Evolutionary conservation across 495 filamentous ascomycete genomes (phyloP).

Genomic region (Hypomontagnella submonticulosa): DNA sequence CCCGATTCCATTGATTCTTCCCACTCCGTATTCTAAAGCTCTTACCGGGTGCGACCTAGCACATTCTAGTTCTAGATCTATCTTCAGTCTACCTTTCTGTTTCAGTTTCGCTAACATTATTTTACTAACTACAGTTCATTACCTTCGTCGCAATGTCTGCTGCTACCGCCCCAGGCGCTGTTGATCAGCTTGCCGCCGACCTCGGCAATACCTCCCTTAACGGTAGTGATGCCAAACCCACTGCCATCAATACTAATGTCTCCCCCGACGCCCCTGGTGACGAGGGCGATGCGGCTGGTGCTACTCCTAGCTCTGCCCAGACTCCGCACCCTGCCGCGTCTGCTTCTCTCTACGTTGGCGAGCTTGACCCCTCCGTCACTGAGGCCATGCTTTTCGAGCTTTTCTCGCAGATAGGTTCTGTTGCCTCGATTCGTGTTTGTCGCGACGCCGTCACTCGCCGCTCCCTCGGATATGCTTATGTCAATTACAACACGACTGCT

Average conservation of each 20-base stretch:
- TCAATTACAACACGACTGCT: conserved; percentile 98
- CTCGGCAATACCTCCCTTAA: conserved; percentile 70
- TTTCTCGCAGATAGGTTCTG: conserved; percentile 98
- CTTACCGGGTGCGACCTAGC: no score
- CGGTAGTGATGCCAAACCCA: conserved; percentile 67
- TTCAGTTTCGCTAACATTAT: conserved; percentile 17
- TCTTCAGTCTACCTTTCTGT: conserved; percentile 3
- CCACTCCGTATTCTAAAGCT: neutral
- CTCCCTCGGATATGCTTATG: conserved; percentile 98
- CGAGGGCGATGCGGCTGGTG: conserved; percentile 67
- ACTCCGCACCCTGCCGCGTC: conserved; percentile 83
- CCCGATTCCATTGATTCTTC: neutral
- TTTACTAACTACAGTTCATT: conserved; percentile 21
- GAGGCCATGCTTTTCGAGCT: conserved; percentile 99
- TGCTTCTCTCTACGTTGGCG: conserved; percentile 97
- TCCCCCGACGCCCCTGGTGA: conserved; percentile 60
- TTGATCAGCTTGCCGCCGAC: conserved; percentile 75
- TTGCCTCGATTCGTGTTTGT: conserved; percentile 99
- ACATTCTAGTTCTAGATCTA: neutral
- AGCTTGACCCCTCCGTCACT: conserved; percentile 96
- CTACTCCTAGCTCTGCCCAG: conserved; percentile 77
- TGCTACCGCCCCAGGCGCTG: conserved; percentile 68
- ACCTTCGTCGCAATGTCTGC: conserved; percentile 69
- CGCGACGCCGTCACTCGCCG: conserved; percentile 98
- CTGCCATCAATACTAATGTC: conserved; percentile 75